Conservation (phyloP, 331 rosid genomes). For the Malus hybrid region DNA sequence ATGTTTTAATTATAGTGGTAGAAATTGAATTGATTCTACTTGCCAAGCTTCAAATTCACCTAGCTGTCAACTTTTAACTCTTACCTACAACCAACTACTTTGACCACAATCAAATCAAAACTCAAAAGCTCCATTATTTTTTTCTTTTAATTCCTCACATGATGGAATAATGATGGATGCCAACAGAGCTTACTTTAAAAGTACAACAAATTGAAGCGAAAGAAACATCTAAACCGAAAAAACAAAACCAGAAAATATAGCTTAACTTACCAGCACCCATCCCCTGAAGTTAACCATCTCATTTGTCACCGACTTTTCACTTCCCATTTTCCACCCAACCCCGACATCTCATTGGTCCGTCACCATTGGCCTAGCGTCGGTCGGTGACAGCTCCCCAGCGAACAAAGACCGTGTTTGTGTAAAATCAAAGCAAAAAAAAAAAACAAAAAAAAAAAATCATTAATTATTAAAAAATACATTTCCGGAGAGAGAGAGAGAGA, state of each 20-base stretch:
- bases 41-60: neutral
- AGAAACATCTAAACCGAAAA: slow-evolving; percentile 15
- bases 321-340: neutral
- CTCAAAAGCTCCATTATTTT: neutral
- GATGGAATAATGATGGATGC: neutral
- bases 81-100: neutral
- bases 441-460: too few species aligned
- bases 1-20: neutral
- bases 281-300: neutral
- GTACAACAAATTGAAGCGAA: slow-evolving; percentile 12
- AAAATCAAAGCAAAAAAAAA: slow-evolving; percentile 29
- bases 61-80: neutral
- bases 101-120: neutral
- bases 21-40: too few species aligned
- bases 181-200: neutral
- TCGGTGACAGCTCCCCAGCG: slow-evolving; percentile 8
- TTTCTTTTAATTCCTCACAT: neutral
- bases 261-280: neutral
- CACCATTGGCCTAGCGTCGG: slow-evolving; percentile 4
- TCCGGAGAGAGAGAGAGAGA: neutral
- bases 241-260: neutral
- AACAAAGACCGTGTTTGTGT: slow-evolving; percentile 20
- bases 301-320: slow-evolving; percentile 8
- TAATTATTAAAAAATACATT: neutral
- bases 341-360: slow-evolving; percentile 26